phyloP scores from a whole-genome alignment of 2,329 filamentous ascomycete genomes.

The Clarireedia sp. region DNA sequence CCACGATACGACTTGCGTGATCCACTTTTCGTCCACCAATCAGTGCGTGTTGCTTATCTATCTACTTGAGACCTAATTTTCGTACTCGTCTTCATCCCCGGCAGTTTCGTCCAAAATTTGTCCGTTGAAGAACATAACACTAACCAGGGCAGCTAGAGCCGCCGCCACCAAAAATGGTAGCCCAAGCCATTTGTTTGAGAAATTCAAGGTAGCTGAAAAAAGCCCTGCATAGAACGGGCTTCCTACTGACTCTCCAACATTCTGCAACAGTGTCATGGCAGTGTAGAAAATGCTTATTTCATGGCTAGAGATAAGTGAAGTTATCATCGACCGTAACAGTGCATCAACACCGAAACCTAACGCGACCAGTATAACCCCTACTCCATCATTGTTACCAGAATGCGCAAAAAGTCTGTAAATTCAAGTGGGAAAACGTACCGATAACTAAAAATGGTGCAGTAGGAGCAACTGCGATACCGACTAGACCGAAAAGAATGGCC shows the following conservation, averaged over 20 bases:
- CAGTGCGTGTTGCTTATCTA: too few species aligned
- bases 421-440: not conserved
- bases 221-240: not conserved
- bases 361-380: not conserved
- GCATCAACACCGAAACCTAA: not conserved
- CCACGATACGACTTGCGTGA: too few species aligned
- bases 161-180: not conserved
- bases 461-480: not conserved
- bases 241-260: not conserved
- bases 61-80: too few species aligned
- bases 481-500: not conserved
- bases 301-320: not conserved
- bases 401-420: too few species aligned
- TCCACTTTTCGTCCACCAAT: too few species aligned
- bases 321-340: not conserved
- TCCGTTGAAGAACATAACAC: not conserved
- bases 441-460: not conserved
- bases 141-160: not conserved
- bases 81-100: not conserved
- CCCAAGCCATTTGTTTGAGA: not conserved
- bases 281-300: not conserved
- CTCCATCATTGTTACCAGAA: not conserved
- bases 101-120: not conserved
- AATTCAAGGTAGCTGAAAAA: not conserved
- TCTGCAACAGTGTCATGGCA: not conserved